Conservation (phyloP, 345 rosid species). For the Psidium friedrichsthalianum region DNA sequence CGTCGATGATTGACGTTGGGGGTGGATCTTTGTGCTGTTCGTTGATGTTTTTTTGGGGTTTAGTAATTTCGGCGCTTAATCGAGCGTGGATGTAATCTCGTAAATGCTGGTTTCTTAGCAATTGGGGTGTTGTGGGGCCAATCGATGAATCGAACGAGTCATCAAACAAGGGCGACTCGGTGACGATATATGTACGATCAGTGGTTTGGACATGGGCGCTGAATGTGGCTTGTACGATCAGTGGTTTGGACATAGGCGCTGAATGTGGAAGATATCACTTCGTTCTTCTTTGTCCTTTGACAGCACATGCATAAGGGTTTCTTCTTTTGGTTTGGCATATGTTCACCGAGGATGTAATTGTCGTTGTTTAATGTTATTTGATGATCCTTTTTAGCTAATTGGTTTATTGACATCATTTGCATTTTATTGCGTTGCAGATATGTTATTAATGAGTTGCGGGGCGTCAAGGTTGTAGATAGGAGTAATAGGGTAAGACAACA, state of each 20-base stretch:
- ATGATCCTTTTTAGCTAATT: not conserved
- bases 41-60: not conserved
- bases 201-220: not conserved
- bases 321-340: not conserved
- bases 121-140: not conserved
- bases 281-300: not conserved
- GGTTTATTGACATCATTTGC: not conserved
- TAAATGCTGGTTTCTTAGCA: not conserved
- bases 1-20: not conserved
- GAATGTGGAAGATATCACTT: not conserved
- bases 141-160: not conserved
- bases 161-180: not conserved
- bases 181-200: not conserved
- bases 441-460: constrained; percentile 33
- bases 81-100: not conserved
- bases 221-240: not conserved
- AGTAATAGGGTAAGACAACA: constrained; percentile 26
- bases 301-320: not conserved
- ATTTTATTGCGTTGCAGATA: constrained; percentile 13
- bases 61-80: not conserved
- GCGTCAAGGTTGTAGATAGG: constrained; percentile 31
- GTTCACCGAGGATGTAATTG: not conserved
- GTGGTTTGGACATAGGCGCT: not conserved
- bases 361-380: not conserved
- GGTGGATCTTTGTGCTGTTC: not conserved